Conservation (phyloP, 2,329 filamentous ascomycete genomes). For the Fusarium foetens region DNA sequence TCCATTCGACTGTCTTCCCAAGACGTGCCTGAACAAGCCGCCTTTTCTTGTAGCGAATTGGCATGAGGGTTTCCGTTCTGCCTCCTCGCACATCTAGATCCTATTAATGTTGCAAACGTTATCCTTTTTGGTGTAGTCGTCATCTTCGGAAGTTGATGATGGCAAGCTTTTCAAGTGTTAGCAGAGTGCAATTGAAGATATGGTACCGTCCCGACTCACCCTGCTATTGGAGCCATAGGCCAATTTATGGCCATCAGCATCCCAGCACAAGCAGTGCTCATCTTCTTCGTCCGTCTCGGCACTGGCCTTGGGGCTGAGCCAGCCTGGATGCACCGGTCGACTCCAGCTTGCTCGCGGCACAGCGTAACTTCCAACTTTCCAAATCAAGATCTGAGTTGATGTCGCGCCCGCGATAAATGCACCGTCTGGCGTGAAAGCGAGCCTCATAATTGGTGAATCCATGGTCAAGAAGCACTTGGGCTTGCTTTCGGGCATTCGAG, state of each 20-base stretch:
- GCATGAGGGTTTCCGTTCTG: slow-evolving; percentile 1
- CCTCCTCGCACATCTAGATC: neutral
- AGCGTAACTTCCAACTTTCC: slow-evolving; percentile 69
- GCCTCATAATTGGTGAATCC: slow-evolving; percentile 65
- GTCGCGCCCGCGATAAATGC: slow-evolving; percentile 71
- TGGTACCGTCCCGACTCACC: slow-evolving; percentile 57
- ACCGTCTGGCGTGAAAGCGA: slow-evolving; percentile 72
- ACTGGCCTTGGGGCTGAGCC: slow-evolving; percentile 66
- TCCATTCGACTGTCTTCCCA: slow-evolving; percentile 8
- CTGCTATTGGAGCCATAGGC: slow-evolving; percentile 72
- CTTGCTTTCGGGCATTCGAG: slow-evolving; percentile 63
- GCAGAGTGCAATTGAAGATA: neutral
- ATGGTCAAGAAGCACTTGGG: slow-evolving; percentile 70
- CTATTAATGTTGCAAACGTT: neutral
- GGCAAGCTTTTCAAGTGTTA: slow-evolving; percentile 53
- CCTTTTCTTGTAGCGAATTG: slow-evolving; percentile 1
- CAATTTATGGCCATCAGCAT: slow-evolving; percentile 68
- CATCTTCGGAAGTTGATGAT: slow-evolving; percentile 62
- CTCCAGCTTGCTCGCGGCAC: slow-evolving; percentile 71
- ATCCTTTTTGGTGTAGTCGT: neutral
- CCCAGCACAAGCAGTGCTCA: slow-evolving; percentile 71
- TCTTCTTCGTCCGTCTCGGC: slow-evolving; percentile 68
- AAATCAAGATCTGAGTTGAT: slow-evolving; percentile 67
- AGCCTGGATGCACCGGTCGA: slow-evolving; percentile 64
- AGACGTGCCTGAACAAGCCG: neutral